Evolutionary conservation across 129 eudicot genomes (phyloP).

Genomic region (Tanacetum coccineum): DNA sequence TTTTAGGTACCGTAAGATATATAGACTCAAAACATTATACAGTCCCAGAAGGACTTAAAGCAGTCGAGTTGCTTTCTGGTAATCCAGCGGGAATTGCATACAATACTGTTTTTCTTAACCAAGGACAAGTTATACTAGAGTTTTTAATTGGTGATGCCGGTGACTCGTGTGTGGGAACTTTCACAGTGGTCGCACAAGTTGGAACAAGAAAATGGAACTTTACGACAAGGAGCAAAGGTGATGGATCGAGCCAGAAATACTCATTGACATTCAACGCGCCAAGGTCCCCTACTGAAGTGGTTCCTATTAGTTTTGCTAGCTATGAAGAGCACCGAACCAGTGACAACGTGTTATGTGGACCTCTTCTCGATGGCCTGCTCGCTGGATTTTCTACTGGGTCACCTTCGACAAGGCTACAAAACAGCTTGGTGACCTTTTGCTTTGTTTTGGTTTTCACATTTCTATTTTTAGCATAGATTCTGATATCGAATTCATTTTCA

Average conservation of each 20-base stretch:
- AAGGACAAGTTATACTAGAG: slow-evolving; percentile 24
- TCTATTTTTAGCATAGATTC: too few relatives aligned
- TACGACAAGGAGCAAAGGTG: slow-evolving; percentile 29
- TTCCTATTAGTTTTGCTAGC: slow-evolving; percentile 28
- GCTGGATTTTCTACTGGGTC: too few relatives aligned
- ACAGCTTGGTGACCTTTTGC: too few relatives aligned
- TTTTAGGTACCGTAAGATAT: not conserved
- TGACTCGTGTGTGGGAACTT: slow-evolving; percentile 40
- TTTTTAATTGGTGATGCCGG: slow-evolving; percentile 45
- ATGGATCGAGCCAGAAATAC: slow-evolving; percentile 27
- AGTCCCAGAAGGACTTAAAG: not conserved
- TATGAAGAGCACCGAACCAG: slow-evolving; percentile 13
- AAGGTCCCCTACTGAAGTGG: too few relatives aligned
- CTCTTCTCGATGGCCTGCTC: too few relatives aligned
- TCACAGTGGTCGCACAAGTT: slow-evolving; percentile 24
- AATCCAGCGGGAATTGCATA: slow-evolving; percentile 24
- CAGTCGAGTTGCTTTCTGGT: not conserved
- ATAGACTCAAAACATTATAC: not conserved
- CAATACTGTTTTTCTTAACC: slow-evolving; percentile 7
- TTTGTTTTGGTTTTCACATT: too few relatives aligned
- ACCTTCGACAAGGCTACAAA: too few relatives aligned
- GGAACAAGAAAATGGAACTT: slow-evolving; percentile 27
- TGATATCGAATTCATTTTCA: too few relatives aligned
- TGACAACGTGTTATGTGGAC: too few relatives aligned
- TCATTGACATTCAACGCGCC: not conserved